Base-by-base conservation (phyloP, 2,329 filamentous ascomycete species). In the Plenodomus tracheiphilus region DNA sequence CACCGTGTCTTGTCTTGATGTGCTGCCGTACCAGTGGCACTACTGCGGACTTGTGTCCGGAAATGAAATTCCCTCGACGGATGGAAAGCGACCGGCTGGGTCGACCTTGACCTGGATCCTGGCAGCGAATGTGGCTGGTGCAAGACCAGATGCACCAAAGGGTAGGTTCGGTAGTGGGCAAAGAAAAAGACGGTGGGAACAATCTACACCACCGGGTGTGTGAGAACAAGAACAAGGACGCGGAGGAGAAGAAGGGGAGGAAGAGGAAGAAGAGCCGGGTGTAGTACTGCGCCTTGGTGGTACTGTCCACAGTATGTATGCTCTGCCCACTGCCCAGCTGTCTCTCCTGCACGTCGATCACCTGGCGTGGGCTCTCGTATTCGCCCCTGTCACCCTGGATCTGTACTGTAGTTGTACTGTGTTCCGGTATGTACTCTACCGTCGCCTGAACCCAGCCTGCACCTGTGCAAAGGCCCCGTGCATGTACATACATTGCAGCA, bases 161-260 rank as follows among this genome's bases (percentile, higher is more conserved):
- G n/a, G n/a, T n/a, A n/a, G n/a, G n/a, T n/a, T n/a, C n/a, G n/a
- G n/a, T n/a, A n/a, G n/a, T n/a, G n/a, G n/a, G n/a, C n/a, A 28
- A 20, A 56, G 54, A 53, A 45, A 47, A 62, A 54, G 43, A 47
- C 41, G 32, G 39, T 32, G 10, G 22, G 22, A 10, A 25, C 5
- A 25, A 25, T 25, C 22, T 16, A 40, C 41, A 41, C 42, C 43
- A 69, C 58, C 58, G 67, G 69, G 56, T 47, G 65, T 68, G 25
- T 45, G 41, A 53, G 54, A 41, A 40, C 46, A 43, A 49, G 58
- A 49, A 41, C 19, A 41, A 48, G 46, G 57, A 10, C 10, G 10
- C 5, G 47, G 56, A 48, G 41, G 45, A 46, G 28, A 40, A 40
- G 51, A 48, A 39, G 43, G 54, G 50, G 53, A 55, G 59, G 28